Evolutionary conservation across 2,329 filamentous ascomycete species (phyloP).

Genomic region (Beauveria scarabaeidicola): DNA sequence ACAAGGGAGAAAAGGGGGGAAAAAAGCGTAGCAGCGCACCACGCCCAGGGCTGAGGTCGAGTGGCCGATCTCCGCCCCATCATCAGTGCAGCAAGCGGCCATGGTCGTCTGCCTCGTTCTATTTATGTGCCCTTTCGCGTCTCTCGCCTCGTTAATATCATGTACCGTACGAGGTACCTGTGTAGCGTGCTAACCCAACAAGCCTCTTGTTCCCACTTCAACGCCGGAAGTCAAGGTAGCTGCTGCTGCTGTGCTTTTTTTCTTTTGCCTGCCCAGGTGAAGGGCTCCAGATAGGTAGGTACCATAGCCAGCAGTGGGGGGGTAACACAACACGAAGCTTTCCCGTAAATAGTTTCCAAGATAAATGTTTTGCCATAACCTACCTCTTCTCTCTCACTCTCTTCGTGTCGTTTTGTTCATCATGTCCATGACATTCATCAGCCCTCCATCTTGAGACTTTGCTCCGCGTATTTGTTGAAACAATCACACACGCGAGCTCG

Average conservation of each 20-base stretch:
- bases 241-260: background rate
- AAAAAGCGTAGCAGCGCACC: background rate
- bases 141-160: background rate
- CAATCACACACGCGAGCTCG: background rate
- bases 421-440: background rate
- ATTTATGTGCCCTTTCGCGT: too few species aligned
- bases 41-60: background rate
- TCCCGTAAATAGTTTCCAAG: background rate
- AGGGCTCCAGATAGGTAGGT: background rate
- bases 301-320: background rate
- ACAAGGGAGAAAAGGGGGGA: too few species aligned
- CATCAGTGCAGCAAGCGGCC: background rate
- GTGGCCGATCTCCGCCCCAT: constrained; percentile 1
- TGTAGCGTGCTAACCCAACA: background rate
- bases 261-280: constrained; percentile 5
- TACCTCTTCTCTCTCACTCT: background rate
- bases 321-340: constrained; percentile 6
- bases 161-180: background rate
- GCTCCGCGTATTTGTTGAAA: background rate
- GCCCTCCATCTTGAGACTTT: background rate
- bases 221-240: background rate
- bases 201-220: background rate
- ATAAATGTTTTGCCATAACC: constrained; percentile 6
- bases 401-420: background rate
- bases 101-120: background rate